Evolutionary conservation across 352 stramenopile species (phyloP).

Genomic region (Thraustotheca clavata): DNA sequence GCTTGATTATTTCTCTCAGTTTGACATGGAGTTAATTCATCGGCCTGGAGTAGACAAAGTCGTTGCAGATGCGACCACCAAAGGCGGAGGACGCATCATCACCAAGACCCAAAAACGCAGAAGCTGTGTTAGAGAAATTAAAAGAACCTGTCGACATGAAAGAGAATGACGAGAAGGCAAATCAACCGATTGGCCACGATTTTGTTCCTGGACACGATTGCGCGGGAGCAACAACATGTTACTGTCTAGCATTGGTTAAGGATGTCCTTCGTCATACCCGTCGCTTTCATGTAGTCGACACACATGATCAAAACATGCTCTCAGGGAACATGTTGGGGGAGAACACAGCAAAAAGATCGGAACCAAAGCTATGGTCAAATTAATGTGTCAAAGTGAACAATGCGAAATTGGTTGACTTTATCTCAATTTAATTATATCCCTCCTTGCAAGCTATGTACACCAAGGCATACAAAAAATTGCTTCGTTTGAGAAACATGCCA

Average conservation of each 20-base stretch:
- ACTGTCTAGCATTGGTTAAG: background rate
- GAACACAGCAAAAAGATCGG: background rate
- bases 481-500: background rate
- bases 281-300: background rate
- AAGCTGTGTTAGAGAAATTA: background rate
- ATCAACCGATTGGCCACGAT: background rate
- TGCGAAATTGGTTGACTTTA: background rate
- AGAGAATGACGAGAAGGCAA: background rate
- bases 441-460: background rate
- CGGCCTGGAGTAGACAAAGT: conserved; percentile 10
- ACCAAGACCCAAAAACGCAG: background rate
- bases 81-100: background rate
- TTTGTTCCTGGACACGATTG: background rate
- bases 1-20: conserved; percentile 24
- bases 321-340: background rate
- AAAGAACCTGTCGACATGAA: background rate
- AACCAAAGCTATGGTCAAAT: too few species aligned
- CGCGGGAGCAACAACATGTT: too few species aligned
- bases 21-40: conserved; percentile 21
- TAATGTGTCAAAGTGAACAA: background rate
- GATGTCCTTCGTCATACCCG: background rate
- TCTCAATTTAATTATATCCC: background rate
- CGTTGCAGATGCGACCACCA: conserved; percentile 4
- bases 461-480: background rate
- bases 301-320: background rate